phyloP scores from a whole-genome alignment of 1,284 basidiomycete species.

The Phellopilus nigrolimitatus region DNA sequence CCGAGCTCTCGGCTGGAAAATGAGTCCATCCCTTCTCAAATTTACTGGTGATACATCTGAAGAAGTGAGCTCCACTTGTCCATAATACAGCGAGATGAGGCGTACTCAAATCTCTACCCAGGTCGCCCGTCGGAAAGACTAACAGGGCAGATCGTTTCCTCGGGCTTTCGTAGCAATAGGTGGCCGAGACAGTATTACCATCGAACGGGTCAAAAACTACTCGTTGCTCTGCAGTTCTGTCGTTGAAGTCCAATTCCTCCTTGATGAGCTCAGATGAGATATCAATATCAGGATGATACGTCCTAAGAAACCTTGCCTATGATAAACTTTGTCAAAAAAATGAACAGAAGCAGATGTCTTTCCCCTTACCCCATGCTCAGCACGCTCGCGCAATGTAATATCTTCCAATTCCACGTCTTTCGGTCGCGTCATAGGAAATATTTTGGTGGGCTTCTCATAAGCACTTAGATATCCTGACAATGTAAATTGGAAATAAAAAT shows the following conservation, averaged over 20 bases:
- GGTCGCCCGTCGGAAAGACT: conserved; percentile 60
- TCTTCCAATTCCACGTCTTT: conserved; percentile 25
- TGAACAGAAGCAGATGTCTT: background rate
- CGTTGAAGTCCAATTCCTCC: conserved; percentile 46
- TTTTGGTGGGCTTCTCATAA: conserved; percentile 31
- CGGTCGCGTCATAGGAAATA: conserved; percentile 55
- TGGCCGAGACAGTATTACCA: conserved; percentile 43
- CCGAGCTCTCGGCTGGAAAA: conserved; percentile 39
- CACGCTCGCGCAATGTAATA: conserved; percentile 38
- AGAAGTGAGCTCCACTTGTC: conserved; percentile 7
- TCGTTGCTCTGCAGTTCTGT: conserved; percentile 31
- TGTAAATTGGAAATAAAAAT: background rate
- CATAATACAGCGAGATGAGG: conserved; percentile 10
- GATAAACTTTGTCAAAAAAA: conserved; percentile 3
- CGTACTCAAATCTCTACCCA: conserved; percentile 55
- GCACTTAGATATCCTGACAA: conserved; percentile 4
- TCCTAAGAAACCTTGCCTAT: conserved; percentile 65
- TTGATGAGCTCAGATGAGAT: conserved; percentile 58
- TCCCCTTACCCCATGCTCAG: conserved; percentile 56
- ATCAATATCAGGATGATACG: conserved; percentile 66
- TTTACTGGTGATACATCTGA: conserved; percentile 50
- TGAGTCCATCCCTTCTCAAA: conserved; percentile 27
- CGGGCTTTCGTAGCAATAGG: conserved; percentile 32
- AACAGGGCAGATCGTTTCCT: conserved; percentile 33
- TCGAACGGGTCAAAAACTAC: conserved; percentile 48